Evolutionary conservation across 2,329 filamentous ascomycete species (phyloP).

Genomic region (Seiridium cupressi): DNA sequence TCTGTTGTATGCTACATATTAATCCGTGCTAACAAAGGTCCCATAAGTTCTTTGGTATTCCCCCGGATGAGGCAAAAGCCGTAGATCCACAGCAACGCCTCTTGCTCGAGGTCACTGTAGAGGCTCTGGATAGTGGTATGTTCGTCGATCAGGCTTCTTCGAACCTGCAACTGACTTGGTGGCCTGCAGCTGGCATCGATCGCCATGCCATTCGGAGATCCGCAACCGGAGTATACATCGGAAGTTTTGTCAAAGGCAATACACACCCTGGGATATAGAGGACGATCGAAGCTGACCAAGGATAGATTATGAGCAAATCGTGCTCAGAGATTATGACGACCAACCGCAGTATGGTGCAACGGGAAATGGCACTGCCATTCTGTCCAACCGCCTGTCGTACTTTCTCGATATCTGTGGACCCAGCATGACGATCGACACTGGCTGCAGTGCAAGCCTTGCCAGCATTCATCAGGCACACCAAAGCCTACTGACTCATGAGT

Average conservation of each 20-base stretch:
- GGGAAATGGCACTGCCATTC: conserved; percentile 30
- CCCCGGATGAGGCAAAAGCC: conserved; percentile 48
- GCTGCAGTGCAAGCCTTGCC: conserved; percentile 42
- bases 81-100: conserved; percentile 39
- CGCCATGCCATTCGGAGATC: conserved; percentile 15
- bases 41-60: conserved; percentile 48
- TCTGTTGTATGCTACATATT: too few species aligned
- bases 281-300: conserved; percentile 6
- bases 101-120: conserved; percentile 24
- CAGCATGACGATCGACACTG: conserved; percentile 42
- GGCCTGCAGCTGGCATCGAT: conserved; percentile 17
- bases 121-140: conserved; percentile 23
- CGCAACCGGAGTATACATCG: conserved; percentile 22
- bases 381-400: conserved; percentile 39
- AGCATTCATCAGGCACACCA: conserved; percentile 40
- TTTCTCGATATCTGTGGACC: conserved; percentile 39
- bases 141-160: neutral
- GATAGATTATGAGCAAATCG: conserved; percentile 27
- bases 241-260: conserved; percentile 23
- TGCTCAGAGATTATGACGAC: conserved; percentile 22
- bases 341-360: conserved; percentile 28
- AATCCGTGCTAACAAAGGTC: neutral
- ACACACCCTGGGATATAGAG: neutral
- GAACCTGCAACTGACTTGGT: neutral
- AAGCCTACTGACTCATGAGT: conserved; percentile 31